phyloP scores from a whole-genome alignment of 768 basidiomycete genomes.

The Psilocybe tampanensis region DNA sequence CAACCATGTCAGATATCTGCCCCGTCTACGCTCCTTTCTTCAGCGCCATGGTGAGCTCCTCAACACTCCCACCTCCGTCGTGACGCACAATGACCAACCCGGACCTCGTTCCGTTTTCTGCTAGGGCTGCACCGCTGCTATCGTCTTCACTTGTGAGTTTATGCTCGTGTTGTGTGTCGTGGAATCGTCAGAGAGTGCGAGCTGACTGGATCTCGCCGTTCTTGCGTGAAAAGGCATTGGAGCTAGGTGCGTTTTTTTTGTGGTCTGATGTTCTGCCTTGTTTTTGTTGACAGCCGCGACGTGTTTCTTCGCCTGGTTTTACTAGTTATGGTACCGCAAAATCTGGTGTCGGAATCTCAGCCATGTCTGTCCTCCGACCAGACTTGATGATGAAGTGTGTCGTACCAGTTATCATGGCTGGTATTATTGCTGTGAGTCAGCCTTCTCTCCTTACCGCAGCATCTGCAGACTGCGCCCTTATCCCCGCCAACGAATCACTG shows the following conservation, averaged over 20 bases:
- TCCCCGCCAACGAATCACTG: neutral
- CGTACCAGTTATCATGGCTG: conserved; percentile 99
- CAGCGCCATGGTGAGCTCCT: conserved; percentile 81
- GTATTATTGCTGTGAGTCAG: conserved; percentile 94
- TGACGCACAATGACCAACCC: conserved; percentile 19
- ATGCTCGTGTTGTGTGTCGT: neutral
- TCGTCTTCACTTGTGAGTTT: conserved; percentile 93
- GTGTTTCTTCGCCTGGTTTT: conserved; percentile 11
- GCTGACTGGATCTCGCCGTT: conserved; percentile 4
- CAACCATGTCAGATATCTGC: conserved; percentile 60
- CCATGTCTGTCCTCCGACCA: conserved; percentile 96
- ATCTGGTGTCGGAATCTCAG: conserved; percentile 96
- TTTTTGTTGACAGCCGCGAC: conserved; percentile 12
- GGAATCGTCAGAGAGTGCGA: neutral
- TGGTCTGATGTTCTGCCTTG: conserved; percentile 9
- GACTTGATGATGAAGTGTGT: conserved; percentile 99
- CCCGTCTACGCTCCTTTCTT: conserved; percentile 99
- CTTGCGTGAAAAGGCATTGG: conserved; percentile 63
- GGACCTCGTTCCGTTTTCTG: conserved; percentile 13
- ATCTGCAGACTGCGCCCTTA: conserved; percentile 1
- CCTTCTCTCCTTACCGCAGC: conserved; percentile 7
- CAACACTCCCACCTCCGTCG: neutral
- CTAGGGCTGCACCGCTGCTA: conserved; percentile 96
- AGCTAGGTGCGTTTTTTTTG: conserved; percentile 66
- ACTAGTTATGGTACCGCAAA: conserved; percentile 97